Evolutionary conservation across 1,284 basidiomycete species (phyloP).

Genomic region (Ganoderma resinaceum): DNA sequence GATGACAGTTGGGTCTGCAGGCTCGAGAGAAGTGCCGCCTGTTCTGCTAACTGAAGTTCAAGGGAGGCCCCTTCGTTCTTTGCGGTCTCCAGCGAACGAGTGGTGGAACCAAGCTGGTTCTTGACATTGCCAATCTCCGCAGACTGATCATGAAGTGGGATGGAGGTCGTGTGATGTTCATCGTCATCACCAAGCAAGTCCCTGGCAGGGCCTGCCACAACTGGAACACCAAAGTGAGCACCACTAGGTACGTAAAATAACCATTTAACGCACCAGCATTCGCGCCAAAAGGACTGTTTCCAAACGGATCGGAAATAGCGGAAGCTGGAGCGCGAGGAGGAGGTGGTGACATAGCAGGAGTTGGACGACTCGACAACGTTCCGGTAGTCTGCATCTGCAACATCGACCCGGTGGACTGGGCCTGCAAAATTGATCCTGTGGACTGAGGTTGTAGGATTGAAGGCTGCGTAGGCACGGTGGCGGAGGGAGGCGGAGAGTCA

Average conservation of each 20-base stretch:
- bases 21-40: constrained; percentile 73
- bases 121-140: constrained; percentile 87
- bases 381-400: constrained; percentile 8
- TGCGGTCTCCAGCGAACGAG: constrained; percentile 66
- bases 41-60: constrained; percentile 65
- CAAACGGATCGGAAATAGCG: constrained; percentile 51
- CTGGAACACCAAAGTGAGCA: background rate
- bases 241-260: background rate
- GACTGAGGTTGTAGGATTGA: constrained; percentile 47
- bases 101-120: constrained; percentile 87
- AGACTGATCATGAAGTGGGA: constrained; percentile 70
- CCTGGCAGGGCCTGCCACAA: constrained; percentile 37
- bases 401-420: constrained; percentile 2
- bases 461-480: constrained; percentile 40
- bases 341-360: constrained; percentile 34
- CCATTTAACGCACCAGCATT: constrained; percentile 27
- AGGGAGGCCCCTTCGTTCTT: constrained; percentile 64
- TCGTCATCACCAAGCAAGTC: constrained; percentile 82
- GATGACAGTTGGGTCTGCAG: constrained; percentile 79
- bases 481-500: constrained; percentile 65
- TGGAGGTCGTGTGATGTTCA: constrained; percentile 54
- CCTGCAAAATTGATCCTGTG: constrained; percentile 31
- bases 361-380: constrained; percentile 26
- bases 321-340: constrained; percentile 31
- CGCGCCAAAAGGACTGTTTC: constrained; percentile 35